Evolutionary conservation across 495 filamentous ascomycete genomes (phyloP).

Genomic region (Daldinia vernicosa): DNA sequence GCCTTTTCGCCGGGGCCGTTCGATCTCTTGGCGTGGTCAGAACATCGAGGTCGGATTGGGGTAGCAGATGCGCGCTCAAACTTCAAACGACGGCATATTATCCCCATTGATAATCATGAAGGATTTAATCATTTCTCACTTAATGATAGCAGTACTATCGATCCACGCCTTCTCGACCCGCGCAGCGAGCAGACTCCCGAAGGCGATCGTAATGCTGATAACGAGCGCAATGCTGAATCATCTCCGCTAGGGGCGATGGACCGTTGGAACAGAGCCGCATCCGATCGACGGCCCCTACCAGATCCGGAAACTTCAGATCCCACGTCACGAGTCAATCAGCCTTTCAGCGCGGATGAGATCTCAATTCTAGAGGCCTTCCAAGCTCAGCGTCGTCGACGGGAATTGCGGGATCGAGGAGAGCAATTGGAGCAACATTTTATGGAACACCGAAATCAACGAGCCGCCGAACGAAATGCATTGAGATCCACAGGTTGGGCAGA

Average conservation of each 20-base stretch:
- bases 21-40: conserved; percentile 93
- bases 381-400: conserved; percentile 56
- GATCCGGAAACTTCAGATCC: conserved; percentile 41
- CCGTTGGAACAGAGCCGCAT: conserved; percentile 26
- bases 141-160: conserved; percentile 58
- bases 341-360: conserved; percentile 57
- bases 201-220: conserved; percentile 26
- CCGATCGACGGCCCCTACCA: conserved; percentile 30
- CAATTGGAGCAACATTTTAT: conserved; percentile 52
- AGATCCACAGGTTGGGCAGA: conserved; percentile 40
- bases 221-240: background rate
- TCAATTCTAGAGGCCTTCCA: conserved; percentile 60
- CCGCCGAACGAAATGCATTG: conserved; percentile 27
- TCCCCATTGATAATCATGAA: conserved; percentile 68
- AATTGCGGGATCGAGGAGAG: conserved; percentile 47
- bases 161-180: conserved; percentile 56
- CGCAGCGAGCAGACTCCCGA: conserved; percentile 48
- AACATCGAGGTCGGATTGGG: conserved; percentile 84
- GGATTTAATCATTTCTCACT: conserved; percentile 61
- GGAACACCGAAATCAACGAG: conserved; percentile 43
- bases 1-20: conserved; percentile 87
- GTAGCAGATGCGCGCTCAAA: conserved; percentile 83
- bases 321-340: conserved; percentile 45
- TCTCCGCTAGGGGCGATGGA: conserved; percentile 41
- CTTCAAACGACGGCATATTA: conserved; percentile 77